These are phyloP conservation scores for Niveomyces coronatus DNA, from an alignment of 2,329 filamentous ascomycete species.

Conservation along the genomic window DNA sequence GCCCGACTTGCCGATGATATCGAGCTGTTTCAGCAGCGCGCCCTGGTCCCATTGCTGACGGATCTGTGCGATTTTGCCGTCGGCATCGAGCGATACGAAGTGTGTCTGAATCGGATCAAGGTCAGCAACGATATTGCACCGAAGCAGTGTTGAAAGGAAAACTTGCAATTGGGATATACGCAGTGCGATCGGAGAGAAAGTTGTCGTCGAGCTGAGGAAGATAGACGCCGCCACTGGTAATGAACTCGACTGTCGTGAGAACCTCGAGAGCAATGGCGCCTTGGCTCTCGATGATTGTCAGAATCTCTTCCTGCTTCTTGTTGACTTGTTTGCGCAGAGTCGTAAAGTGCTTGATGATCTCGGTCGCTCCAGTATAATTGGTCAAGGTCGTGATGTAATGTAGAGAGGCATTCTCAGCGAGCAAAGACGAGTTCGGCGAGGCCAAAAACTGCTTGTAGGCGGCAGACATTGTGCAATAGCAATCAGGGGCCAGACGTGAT, in stretches of 20 bases:
- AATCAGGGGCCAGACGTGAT: constrained; percentile 5
- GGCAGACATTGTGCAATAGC: constrained; percentile 27
- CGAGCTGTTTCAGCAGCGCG: constrained; percentile 82
- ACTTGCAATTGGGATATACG: constrained; percentile 70
- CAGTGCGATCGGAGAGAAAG: constrained; percentile 74
- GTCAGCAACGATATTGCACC: neutral
- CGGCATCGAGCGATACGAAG: constrained; percentile 71
- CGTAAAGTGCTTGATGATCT: constrained; percentile 75
- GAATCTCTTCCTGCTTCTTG: constrained; percentile 70
- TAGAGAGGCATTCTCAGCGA: constrained; percentile 57
- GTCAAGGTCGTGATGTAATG: constrained; percentile 89
- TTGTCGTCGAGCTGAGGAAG: constrained; percentile 88
- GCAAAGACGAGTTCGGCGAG: constrained; percentile 50
- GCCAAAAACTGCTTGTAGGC: constrained; percentile 65
- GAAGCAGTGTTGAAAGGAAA: too few species aligned
- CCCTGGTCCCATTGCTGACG: constrained; percentile 94
- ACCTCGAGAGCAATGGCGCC: constrained; percentile 71
- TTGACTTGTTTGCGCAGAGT: constrained; percentile 63
- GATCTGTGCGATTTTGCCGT: constrained; percentile 75
- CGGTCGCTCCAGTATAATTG: constrained; percentile 55
- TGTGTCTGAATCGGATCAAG: constrained; percentile 51
- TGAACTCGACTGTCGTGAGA: constrained; percentile 75
- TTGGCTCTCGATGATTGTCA: constrained; percentile 62
- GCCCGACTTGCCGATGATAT: constrained; percentile 81
- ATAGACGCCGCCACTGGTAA: constrained; percentile 72